Conservation (phyloP, 306 rosid species). For the Leucaena leucocephala region DNA sequence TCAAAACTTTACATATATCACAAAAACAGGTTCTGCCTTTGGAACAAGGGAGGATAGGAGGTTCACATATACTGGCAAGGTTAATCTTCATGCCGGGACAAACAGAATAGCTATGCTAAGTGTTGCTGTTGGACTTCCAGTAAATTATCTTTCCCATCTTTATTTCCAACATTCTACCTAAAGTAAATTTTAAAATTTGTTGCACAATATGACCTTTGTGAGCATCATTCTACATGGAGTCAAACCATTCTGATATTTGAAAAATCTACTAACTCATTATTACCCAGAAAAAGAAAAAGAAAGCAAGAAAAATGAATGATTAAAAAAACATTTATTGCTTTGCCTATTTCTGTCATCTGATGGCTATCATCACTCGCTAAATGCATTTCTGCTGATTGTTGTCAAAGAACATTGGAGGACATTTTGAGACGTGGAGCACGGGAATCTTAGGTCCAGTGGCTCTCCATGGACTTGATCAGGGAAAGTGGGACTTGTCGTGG, state of each 20-base stretch:
- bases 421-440: constrained; percentile 91
- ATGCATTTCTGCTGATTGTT: constrained; percentile 31
- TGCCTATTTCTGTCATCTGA: neutral
- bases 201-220: constrained; percentile 11
- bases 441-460: constrained; percentile 99
- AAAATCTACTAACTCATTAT: neutral
- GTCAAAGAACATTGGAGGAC: constrained; percentile 91
- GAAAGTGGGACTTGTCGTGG: constrained; percentile 94
- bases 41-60: constrained; percentile 89
- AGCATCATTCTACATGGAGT: constrained; percentile 18
- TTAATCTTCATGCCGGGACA: constrained; percentile 76
- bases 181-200: constrained; percentile 11
- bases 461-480: constrained; percentile 87
- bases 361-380: constrained; percentile 9
- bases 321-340: neutral
- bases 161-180: constrained; percentile 24
- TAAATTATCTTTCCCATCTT: constrained; percentile 48
- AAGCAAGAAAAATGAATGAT: neutral
- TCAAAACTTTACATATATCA: constrained; percentile 25
- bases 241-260: constrained; percentile 6
- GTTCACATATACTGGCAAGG: constrained; percentile 76
- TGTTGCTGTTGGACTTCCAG: constrained; percentile 96
- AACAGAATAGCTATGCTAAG: constrained; percentile 90
- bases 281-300: neutral
- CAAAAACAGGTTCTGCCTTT: constrained; percentile 77